Base-by-base conservation (phyloP, 2,329 filamentous ascomycete genomes). In the Ustulina deusta region DNA sequence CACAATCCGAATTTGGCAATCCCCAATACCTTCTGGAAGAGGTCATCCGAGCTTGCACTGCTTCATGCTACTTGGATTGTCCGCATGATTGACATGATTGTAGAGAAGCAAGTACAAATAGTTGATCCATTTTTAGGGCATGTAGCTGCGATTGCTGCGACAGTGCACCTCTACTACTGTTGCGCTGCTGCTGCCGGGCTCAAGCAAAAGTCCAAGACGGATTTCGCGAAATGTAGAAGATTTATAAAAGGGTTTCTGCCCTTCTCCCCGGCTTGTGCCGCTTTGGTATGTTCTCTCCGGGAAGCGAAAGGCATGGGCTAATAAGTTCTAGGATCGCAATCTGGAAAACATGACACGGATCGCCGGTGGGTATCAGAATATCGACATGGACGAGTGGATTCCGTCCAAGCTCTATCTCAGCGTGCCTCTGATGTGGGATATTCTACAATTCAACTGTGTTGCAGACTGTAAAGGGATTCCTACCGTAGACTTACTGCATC, bases 31-130 rank as follows among this genome's bases (percentile, higher is more conserved):
- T 71, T 71, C 32, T 71, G 69, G 69, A 71, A 66, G 42, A 46
- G 69, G 29, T 71, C 69, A 32, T 71, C 69, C 20, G 69, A 71
- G 54, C 60, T 69, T 6, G 69, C 69, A 32, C 57, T 71, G n/a
- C 60, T 71, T 48, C 69, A 71, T 44, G 69, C 69, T 27, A 71
- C 69, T 36, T 71, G 69, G 69, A 71, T 71, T 25, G 69, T 71
- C 51, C 69, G 69, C 25, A 66, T 71, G 38, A 71, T 71, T 49
- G 69, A 71, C 29, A 71, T 71, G 69, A 69, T 69, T 49, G 60
- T 71, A 59, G 69, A 71, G 48, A 71, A 69, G 61, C 66, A 69
- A 52, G 69, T 71, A 11, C 66, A 59, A 42, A 56, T 71, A 22
- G 69, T 71, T 40, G 69, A 71, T 46, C 69, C 69, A 7, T 71